Percentiles rank a stretch among this genome's conserved stretches.
phyloP scores from a whole-genome alignment of 2,329 filamentous ascomycete genomes.

The Aspergillus persii region DNA sequence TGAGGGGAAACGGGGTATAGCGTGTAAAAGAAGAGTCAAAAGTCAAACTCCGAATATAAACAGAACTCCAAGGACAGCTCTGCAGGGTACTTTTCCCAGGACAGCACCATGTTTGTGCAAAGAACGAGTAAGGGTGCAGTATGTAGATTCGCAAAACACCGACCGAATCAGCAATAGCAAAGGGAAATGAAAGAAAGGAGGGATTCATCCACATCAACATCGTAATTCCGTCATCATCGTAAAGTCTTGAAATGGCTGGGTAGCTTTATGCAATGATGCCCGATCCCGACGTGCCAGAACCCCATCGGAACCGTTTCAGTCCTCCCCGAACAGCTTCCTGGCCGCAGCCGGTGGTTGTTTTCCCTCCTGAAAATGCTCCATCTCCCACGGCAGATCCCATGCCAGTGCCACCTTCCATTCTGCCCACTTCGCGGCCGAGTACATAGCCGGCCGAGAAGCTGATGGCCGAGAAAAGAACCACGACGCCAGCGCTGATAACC shows the following conservation, averaged over 20 bases:
- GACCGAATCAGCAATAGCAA: background rate
- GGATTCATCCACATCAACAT: background rate
- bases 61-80: background rate
- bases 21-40: background rate
- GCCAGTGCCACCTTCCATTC: conserved; percentile 46
- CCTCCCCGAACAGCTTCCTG: conserved; percentile 47
- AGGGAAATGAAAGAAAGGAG: background rate
- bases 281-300: conserved; percentile 36
- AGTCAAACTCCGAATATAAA: background rate
- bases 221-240: background rate
- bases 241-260: background rate
- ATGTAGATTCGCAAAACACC: conserved; percentile 1
- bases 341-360: conserved; percentile 40
- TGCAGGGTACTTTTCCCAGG: conserved; percentile 4
- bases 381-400: conserved; percentile 27
- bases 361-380: conserved; percentile 25
- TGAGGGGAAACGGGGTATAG: conserved; percentile 2
- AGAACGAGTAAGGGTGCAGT: background rate
- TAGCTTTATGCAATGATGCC: conserved; percentile 33
- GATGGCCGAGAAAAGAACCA: conserved; percentile 62
- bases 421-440: conserved; percentile 58
- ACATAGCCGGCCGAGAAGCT: conserved; percentile 65
- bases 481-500: conserved; percentile 64
- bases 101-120: background rate
- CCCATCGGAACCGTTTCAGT: conserved; percentile 45